A percentile compares a stretch with the other conserved stretches of the same genome.
These are phyloP conservation scores for Dorcoceras hygrometricum DNA, from an alignment of 257 asterid genomes.

Conservation along the genomic window DNA sequence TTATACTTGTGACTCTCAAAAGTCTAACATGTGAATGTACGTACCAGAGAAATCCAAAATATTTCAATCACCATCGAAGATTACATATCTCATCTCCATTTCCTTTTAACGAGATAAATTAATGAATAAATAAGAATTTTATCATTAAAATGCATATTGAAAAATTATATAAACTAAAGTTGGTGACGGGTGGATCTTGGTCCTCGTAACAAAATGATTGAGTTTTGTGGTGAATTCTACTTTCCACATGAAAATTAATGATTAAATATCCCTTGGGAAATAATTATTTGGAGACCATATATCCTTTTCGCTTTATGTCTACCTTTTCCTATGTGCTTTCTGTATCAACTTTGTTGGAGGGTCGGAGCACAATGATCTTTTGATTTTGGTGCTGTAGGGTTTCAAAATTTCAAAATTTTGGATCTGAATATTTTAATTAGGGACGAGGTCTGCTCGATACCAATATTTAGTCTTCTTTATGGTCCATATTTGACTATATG, in stretches of 20 bases:
- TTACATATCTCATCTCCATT: background rate
- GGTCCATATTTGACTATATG: too few relatives aligned
- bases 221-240: slow-evolving; percentile 31
- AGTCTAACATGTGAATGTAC: background rate
- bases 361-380: background rate
- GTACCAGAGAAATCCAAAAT: background rate
- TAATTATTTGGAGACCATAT: slow-evolving; percentile 28
- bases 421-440: too few relatives aligned
- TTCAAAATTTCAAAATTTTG: slow-evolving; percentile 1
- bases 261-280: slow-evolving; percentile 21
- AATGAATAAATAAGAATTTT: too few relatives aligned
- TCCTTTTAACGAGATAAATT: too few relatives aligned
- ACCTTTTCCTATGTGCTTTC: slow-evolving; percentile 30
- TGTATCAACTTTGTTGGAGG: background rate
- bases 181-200: slow-evolving; percentile 21
- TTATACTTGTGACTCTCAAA: too few relatives aligned
- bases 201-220: slow-evolving; percentile 26
- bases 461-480: too few relatives aligned
- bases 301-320: slow-evolving; percentile 27
- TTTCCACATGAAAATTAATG: slow-evolving; percentile 45
- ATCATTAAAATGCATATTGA: too few relatives aligned
- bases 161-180: too few relatives aligned
- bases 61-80: background rate
- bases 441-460: too few relatives aligned
- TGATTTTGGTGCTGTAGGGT: background rate